Evolutionary conservation across 495 filamentous ascomycete genomes (phyloP).

Genomic region (Lasiosphaeria ovina): DNA sequence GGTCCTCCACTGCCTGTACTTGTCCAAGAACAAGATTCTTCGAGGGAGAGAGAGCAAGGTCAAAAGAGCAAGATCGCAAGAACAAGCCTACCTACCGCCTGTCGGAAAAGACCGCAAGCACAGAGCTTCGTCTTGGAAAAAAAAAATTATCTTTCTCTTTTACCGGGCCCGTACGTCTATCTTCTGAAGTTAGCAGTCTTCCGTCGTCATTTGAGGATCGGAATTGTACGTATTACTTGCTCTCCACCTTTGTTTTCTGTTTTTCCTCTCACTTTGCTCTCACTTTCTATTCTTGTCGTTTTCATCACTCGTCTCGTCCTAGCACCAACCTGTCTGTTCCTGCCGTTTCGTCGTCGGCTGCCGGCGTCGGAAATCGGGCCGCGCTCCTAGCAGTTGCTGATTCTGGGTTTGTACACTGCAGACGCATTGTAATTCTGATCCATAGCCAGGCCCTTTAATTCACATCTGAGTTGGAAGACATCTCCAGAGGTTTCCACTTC

Average conservation of each 20-base stretch:
- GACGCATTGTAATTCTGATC: constrained; percentile 37
- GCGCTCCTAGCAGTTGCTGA: constrained; percentile 23
- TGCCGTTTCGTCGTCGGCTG: background rate
- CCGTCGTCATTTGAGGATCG: constrained; percentile 26
- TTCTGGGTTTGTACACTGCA: constrained; percentile 18
- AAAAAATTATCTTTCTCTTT: constrained; percentile 21
- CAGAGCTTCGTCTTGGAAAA: constrained; percentile 31
- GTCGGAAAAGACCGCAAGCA: constrained; percentile 27
- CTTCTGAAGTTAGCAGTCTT: constrained; percentile 21
- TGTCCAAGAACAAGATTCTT: constrained; percentile 7
- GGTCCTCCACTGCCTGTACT: constrained; percentile 14
- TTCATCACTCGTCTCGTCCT: constrained; percentile 1
- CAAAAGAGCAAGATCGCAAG: constrained; percentile 6
- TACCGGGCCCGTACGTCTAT: constrained; percentile 15
- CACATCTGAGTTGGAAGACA: constrained; percentile 23
- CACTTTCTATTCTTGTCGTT: constrained; percentile 1
- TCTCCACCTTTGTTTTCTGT: constrained; percentile 21
- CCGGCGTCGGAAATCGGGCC: constrained; percentile 1
- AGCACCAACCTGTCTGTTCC: background rate
- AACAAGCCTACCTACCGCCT: constrained; percentile 16
- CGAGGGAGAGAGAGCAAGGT: constrained; percentile 7
- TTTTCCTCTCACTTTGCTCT: background rate
- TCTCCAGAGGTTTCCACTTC: constrained; percentile 6
- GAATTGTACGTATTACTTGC: constrained; percentile 36
- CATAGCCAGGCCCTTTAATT: constrained; percentile 29